Conservation (phyloP, 345 rosid genomes). For the Salix caprea region DNA sequence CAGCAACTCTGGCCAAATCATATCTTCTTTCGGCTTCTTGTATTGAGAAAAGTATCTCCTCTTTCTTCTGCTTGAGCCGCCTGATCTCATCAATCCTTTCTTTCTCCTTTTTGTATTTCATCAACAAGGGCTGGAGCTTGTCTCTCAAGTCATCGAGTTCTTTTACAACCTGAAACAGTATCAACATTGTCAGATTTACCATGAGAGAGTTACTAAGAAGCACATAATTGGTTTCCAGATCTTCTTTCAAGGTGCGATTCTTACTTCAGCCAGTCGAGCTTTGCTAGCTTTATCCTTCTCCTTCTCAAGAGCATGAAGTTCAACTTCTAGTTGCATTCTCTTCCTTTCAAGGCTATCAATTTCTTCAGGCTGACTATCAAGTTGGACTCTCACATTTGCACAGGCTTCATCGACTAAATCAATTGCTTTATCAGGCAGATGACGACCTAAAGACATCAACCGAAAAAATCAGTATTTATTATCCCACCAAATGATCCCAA, state of each 20-base stretch:
- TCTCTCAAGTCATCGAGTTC: constrained; percentile 92
- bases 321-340: constrained; percentile 82
- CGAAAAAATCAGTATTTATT: too few relatives aligned
- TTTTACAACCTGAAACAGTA: constrained; percentile 55
- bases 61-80: constrained; percentile 70
- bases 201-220: background rate
- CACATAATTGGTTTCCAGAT: background rate
- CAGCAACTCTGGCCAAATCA: constrained; percentile 87
- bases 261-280: constrained; percentile 76
- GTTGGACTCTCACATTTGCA: constrained; percentile 92
- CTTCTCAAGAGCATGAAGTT: constrained; percentile 82
- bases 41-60: constrained; percentile 62
- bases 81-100: constrained; percentile 85
- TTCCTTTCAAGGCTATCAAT: constrained; percentile 84
- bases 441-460: constrained; percentile 47
- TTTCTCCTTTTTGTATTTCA: constrained; percentile 89
- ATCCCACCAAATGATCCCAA: too few relatives aligned
- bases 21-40: constrained; percentile 92
- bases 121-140: constrained; percentile 75
- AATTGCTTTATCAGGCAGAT: constrained; percentile 88
- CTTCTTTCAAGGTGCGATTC: background rate
- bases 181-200: background rate
- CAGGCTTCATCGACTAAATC: constrained; percentile 95
- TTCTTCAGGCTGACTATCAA: constrained; percentile 95
- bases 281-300: constrained; percentile 95